Percentiles rank a stretch among this genome's conserved stretches.
Evolutionary conservation across 768 basidiomycete genomes (phyloP).

Genomic region (Lactarius trivialis): DNA sequence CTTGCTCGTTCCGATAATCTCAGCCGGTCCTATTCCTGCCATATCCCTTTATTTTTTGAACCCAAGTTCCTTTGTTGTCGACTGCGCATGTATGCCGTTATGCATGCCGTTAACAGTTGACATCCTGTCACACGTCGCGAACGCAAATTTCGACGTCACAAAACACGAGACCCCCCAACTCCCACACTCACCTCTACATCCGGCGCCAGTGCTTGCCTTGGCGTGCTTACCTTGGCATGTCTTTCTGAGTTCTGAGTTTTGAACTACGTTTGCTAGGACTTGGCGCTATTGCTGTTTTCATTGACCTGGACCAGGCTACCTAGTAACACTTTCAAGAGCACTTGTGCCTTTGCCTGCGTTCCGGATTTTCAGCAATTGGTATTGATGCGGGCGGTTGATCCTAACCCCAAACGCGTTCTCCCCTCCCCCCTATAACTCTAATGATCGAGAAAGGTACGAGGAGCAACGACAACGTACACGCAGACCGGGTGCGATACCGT

Average conservation of each 20-base stretch:
- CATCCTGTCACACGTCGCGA: neutral
- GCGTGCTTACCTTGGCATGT: no score
- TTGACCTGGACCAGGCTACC: neutral
- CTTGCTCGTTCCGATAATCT: neutral
- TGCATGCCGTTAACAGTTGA: neutral
- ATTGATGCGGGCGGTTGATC: neutral
- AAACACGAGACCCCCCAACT: neutral
- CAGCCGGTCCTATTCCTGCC: neutral
- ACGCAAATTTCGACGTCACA: neutral
- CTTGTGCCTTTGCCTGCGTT: neutral
- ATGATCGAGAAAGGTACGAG: neutral
- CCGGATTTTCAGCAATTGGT: neutral
- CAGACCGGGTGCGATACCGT: neutral
- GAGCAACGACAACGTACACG: neutral
- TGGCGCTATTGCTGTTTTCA: neutral
- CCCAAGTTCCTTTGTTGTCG: neutral
- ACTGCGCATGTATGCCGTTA: neutral
- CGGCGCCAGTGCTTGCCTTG: neutral
- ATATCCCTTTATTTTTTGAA: neutral
- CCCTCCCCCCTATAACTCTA: neutral
- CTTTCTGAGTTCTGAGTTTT: no score
- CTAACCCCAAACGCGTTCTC: neutral
- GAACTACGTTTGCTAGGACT: neutral
- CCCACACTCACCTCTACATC: neutral
- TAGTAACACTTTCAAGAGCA: neutral